Evolutionary conservation across 352 stramenopile species (phyloP).

Genomic region (Ophiocytium majus): DNA sequence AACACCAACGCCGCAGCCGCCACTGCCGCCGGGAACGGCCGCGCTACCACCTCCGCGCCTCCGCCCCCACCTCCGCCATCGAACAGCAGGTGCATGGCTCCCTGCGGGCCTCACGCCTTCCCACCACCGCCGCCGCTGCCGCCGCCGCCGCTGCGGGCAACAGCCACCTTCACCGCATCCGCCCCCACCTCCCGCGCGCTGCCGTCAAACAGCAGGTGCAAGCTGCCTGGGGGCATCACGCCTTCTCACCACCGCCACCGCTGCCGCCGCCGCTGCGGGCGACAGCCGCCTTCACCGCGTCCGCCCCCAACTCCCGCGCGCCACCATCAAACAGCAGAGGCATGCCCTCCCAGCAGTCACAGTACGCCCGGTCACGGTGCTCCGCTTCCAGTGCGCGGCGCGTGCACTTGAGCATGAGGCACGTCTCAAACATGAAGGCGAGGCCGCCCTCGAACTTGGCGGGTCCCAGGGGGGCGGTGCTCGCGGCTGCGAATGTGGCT

Average conservation of each 20-base stretch:
- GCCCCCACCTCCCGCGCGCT: too few species aligned
- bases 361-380: slow-evolving; percentile 71
- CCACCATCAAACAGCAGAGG: slow-evolving; percentile 4
- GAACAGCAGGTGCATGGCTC: not conserved
- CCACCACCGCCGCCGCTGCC: not conserved
- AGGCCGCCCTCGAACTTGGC: slow-evolving; percentile 84
- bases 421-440: slow-evolving; percentile 97
- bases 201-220: too few species aligned
- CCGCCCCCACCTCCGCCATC: too few species aligned
- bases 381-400: slow-evolving; percentile 76
- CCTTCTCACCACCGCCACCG: not conserved
- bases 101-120: not conserved
- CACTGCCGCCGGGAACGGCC: too few species aligned
- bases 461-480: slow-evolving; percentile 69
- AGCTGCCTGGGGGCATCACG: not conserved
- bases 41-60: too few species aligned
- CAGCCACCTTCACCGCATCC: too few species aligned
- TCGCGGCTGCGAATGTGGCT: slow-evolving; percentile 80
- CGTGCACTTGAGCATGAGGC: slow-evolving; percentile 80
- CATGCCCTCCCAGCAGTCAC: slow-evolving; percentile 28
- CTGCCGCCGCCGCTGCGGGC: not conserved
- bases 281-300: not conserved
- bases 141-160: too few species aligned
- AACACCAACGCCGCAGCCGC: too few species aligned
- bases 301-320: not conserved